Conservation (phyloP, 768 basidiomycete species). For the Brasilioporus rufonigricans region DNA sequence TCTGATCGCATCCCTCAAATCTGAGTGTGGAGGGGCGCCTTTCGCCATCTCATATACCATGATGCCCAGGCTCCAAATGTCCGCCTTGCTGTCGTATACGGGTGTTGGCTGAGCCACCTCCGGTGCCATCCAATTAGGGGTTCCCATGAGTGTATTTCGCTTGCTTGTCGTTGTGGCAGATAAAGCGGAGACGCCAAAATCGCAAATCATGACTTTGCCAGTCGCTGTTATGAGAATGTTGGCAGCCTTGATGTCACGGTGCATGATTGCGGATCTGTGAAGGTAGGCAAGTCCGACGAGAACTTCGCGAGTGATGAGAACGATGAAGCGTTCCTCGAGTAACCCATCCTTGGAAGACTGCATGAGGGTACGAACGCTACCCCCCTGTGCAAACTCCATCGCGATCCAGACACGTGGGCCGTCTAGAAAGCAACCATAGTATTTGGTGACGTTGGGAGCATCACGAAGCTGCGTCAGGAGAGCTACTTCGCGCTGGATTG, state of each 20-base stretch:
- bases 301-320: constrained; percentile 86
- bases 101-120: constrained; percentile 89
- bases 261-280: constrained; percentile 92
- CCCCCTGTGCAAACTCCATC: constrained; percentile 97
- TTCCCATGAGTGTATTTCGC: constrained; percentile 94
- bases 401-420: constrained; percentile 98
- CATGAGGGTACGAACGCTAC: constrained; percentile 91
- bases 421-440: constrained; percentile 95
- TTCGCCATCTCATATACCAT: constrained; percentile 95
- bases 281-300: constrained; percentile 85
- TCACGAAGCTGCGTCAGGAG: constrained; percentile 87
- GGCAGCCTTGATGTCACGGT: constrained; percentile 97
- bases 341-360: constrained; percentile 73
- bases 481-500: constrained; percentile 95
- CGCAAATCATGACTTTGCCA: constrained; percentile 93
- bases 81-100: constrained; percentile 96
- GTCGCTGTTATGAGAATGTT: constrained; percentile 88
- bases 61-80: constrained; percentile 98
- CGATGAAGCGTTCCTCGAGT: constrained; percentile 87
- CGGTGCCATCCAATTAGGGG: constrained; percentile 99
- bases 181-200: constrained; percentile 97
- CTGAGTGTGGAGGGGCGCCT: constrained; percentile 92
- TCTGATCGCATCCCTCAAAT: constrained; percentile 74
- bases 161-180: constrained; percentile 83
- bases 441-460: constrained; percentile 88